A percentile compares a stretch with the other conserved stretches of the same genome.
phyloP scores from a whole-genome alignment of 2,329 filamentous ascomycete genomes.

The Fusarium concolor region DNA sequence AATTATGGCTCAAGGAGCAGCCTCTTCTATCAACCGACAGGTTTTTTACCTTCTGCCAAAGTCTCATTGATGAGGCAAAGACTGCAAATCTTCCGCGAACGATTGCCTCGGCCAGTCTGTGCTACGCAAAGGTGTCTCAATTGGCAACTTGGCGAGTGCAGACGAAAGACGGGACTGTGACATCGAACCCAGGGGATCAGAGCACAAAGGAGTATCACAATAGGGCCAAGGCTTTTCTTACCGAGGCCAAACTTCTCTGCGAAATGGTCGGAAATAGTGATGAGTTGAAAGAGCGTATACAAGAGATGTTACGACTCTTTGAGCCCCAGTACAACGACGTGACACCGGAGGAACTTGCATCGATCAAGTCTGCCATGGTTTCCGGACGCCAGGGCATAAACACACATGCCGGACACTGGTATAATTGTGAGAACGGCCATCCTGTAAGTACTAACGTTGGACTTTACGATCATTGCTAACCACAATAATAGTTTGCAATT shows the following conservation, averaged over 20 bases:
- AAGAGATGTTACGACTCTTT: conserved; percentile 42
- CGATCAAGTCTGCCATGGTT: conserved; percentile 61
- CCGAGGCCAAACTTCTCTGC: too few species aligned
- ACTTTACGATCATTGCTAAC: too few species aligned
- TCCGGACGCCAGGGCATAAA: conserved; percentile 54
- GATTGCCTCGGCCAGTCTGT: background rate
- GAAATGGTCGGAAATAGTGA: background rate
- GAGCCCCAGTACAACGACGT: conserved; percentile 54
- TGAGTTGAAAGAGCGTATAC: background rate
- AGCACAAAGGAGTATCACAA: too few species aligned
- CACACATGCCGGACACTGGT: conserved; percentile 53
- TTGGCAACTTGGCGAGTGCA: background rate
- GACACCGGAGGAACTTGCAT: conserved; percentile 55
- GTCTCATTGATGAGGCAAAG: background rate
- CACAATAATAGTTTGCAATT: conserved; percentile 64
- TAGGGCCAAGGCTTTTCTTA: too few species aligned
- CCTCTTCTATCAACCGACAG: background rate
- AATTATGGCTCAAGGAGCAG: background rate
- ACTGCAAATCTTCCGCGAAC: background rate
- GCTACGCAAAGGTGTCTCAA: background rate
- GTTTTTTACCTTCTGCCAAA: background rate
- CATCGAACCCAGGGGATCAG: too few species aligned
- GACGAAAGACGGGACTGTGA: too few species aligned
- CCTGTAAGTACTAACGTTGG: conserved; percentile 33
- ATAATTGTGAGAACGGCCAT: conserved; percentile 49